A percentile compares a stretch with the other conserved stretches of the same genome.
These are phyloP conservation scores for Ceratobasidium sp. DNA, from an alignment of 1,284 basidiomycete genomes.

Conservation along the genomic window DNA sequence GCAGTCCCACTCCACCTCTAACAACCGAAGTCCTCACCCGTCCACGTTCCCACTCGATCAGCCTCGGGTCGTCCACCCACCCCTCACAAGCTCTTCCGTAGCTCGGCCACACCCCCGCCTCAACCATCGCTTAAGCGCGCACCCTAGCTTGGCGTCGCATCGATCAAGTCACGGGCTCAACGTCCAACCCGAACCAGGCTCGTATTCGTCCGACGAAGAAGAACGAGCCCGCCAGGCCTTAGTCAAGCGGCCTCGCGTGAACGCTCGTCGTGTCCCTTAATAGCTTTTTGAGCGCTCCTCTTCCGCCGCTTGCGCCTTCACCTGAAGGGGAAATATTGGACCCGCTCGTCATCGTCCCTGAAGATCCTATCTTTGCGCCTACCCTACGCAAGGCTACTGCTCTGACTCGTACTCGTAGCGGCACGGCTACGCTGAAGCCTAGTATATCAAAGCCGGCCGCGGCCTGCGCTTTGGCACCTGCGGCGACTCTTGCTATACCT, in stretches of 20 bases:
- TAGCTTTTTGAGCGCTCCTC: constrained; percentile 41
- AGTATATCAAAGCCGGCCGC: no score
- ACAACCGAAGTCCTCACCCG: constrained; percentile 31
- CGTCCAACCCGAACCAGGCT: constrained; percentile 60
- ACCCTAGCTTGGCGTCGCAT: constrained; percentile 56
- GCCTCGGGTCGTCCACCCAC: constrained; percentile 8
- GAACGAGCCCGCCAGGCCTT: constrained; percentile 68
- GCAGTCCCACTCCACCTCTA: constrained; percentile 16
- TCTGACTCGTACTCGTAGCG: constrained; percentile 10
- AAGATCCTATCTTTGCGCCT: constrained; percentile 43
- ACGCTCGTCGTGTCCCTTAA: constrained; percentile 26
- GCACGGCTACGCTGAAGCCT: constrained; percentile 32
- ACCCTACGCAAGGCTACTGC: constrained; percentile 44
- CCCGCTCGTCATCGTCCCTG: constrained; percentile 34
- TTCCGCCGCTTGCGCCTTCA: constrained; percentile 25
- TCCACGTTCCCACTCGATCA: not conserved
- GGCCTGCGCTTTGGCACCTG: constrained; percentile 21
- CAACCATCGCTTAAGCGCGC: constrained; percentile 57
- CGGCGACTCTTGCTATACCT: no score
- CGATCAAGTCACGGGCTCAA: constrained; percentile 58
- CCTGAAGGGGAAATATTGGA: constrained; percentile 42
- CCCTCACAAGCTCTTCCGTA: constrained; percentile 31
- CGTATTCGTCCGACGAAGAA: constrained; percentile 74
- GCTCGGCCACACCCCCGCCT: constrained; percentile 37
- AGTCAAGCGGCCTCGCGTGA: constrained; percentile 69